Percentiles rank a stretch among this genome's conserved stretches.
These are phyloP conservation scores for Myxozyma vanderwaltii DNA, from an alignment of 805 yeast species.

Conservation along the genomic window DNA sequence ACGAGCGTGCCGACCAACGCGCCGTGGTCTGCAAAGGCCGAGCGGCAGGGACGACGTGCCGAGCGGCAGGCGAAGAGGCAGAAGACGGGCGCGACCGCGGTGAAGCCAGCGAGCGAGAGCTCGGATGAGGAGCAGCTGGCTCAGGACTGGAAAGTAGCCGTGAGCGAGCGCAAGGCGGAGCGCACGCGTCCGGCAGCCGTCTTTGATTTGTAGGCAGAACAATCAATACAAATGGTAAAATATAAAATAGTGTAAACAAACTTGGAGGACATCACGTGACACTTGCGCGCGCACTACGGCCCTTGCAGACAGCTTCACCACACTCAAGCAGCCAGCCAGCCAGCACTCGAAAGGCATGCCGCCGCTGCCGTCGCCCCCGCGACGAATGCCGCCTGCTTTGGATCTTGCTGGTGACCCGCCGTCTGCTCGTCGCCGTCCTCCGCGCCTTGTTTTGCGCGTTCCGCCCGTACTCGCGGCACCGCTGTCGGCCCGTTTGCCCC, in stretches of 20 bases:
- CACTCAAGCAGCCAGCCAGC: neutral
- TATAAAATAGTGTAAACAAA: too few relatives aligned
- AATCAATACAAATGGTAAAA: too few relatives aligned
- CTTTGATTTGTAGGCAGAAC: conserved; percentile 16
- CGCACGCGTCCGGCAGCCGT: neutral
- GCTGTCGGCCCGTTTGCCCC: conserved; percentile 6
- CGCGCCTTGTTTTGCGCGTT: conserved; percentile 7
- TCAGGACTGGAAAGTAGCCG: conserved; percentile 86
- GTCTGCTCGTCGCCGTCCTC: conserved; percentile 12
- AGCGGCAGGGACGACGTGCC: conserved; percentile 60
- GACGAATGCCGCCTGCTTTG: neutral
- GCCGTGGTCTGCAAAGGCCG: conserved; percentile 79
- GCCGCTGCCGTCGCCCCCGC: conserved; percentile 19
- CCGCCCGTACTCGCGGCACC: conserved; percentile 3
- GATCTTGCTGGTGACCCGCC: conserved; percentile 7
- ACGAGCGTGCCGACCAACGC: conserved; percentile 47
- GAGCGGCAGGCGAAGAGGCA: conserved; percentile 70
- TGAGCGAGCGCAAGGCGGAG: conserved; percentile 62
- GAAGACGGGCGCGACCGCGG: conserved; percentile 50
- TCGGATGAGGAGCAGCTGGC: conserved; percentile 45
- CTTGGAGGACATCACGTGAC: neutral
- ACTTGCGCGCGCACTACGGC: conserved; percentile 13
- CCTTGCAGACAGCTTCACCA: neutral
- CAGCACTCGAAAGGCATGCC: conserved; percentile 10
- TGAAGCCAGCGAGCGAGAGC: conserved; percentile 42